Percentiles rank a stretch among this genome's conserved stretches.
Conservation (phyloP, 2,329 filamentous ascomycete species). For the Neofusicoccum ribis region DNA sequence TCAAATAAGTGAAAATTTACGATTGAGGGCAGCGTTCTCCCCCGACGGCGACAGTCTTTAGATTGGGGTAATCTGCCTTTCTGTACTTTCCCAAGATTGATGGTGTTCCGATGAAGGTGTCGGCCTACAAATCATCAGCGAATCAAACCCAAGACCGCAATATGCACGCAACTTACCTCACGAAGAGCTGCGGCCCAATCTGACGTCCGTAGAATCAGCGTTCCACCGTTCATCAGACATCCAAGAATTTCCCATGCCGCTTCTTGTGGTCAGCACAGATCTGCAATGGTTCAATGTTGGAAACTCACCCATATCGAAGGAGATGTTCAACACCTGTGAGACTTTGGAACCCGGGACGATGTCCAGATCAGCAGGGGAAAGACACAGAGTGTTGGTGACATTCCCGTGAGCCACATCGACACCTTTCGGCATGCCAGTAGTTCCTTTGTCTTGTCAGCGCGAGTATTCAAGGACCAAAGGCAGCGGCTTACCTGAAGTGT, state of each 20-base stretch:
- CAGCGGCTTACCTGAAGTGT: constrained; percentile 47
- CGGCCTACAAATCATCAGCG: constrained; percentile 37
- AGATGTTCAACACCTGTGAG: constrained; percentile 58
- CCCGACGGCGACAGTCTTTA: constrained; percentile 56
- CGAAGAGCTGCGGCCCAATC: constrained; percentile 51
- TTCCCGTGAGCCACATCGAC: constrained; percentile 59
- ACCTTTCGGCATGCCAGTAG: constrained; percentile 60
- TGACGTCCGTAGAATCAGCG: constrained; percentile 54
- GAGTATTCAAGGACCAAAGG: constrained; percentile 12
- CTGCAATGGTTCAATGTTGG: background rate
- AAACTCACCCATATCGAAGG: constrained; percentile 61
- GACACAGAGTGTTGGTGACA: constrained; percentile 55
- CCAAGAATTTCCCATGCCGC: constrained; percentile 63
- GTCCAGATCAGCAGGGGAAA: constrained; percentile 53
- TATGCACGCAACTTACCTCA: constrained; percentile 38
- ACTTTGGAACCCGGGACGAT: constrained; percentile 54
- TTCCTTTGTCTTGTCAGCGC: constrained; percentile 30
- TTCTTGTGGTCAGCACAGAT: constrained; percentile 27
- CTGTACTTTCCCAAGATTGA: constrained; percentile 55
- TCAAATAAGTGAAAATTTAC: constrained; percentile 32
- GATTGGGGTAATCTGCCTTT: constrained; percentile 50
- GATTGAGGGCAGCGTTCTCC: constrained; percentile 54
- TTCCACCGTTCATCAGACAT: constrained; percentile 59
- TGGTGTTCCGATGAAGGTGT: constrained; percentile 58
- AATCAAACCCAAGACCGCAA: background rate